Base-by-base conservation (phyloP, 2,329 filamentous ascomycete genomes). In the Dactylellina parvicollis region DNA sequence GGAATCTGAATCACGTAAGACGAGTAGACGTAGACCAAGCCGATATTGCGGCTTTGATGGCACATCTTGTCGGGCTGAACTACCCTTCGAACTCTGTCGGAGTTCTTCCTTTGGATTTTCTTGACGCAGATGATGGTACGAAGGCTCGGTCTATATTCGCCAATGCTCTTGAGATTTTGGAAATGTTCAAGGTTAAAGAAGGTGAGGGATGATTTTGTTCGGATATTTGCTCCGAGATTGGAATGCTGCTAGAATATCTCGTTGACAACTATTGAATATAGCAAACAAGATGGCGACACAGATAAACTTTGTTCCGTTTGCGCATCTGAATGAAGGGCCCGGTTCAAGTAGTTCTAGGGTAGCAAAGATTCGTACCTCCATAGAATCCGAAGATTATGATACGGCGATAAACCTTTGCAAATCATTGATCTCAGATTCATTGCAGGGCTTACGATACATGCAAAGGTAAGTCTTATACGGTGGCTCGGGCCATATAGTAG, bases 41-140 rank as follows among this genome's bases (percentile, higher is more conserved):
- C 3, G 95, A 99, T 81, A 87, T 99, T 57, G 95, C 95, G 4
- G 91, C 95, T 7, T 85, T 99, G 70, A 99, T 99, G 95, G 89
- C 96, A 0, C 96, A 98, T 78, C 85, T 99, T 14, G 88, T 88
- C 52, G 95, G 95, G 2, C 82, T 94, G 10, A 90, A 94, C 76
- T 99, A 94, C 78, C 96, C 95, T 0, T 94, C 93, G 60, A 99
- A 99, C 80, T 98, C 94, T 0, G 95, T 99, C 1, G 95, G 95
- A 50, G 90, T 96, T 81, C 85, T 99, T 30, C 95, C 95, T 0
- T 83, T 99, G 28, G 86, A 91, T 0, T 99, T 90, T 79, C 82
- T 98, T 7, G 86, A 90, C 55, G 91, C 89, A 0, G 85, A 85
- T 77, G 85, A 88, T 7, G 85, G 87, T 57, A 88, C 92, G 75